These are phyloP conservation scores for Xylariaceae sp. DNA, from an alignment of 2,329 filamentous ascomycete species.

Conservation along the genomic window DNA sequence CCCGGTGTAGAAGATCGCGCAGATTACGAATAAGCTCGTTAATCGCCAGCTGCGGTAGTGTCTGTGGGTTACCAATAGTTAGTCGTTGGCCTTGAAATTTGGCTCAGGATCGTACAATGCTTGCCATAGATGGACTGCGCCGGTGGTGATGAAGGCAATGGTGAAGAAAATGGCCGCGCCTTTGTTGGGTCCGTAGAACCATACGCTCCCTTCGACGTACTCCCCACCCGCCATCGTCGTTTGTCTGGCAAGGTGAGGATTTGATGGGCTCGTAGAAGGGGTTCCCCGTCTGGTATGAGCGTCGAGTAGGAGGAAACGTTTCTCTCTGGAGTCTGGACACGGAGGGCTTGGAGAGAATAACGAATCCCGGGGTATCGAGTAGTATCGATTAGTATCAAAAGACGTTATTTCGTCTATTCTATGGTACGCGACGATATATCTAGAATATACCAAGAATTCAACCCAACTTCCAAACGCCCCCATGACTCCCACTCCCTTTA, in stretches of 20 bases:
- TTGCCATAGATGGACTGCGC: constrained; percentile 39
- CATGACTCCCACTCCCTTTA: too few relatives aligned
- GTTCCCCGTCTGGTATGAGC: neutral
- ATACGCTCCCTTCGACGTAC: constrained; percentile 39
- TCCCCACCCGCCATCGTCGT: constrained; percentile 30
- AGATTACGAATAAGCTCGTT: constrained; percentile 49
- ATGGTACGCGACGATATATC: too few relatives aligned
- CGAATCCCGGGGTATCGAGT: too few relatives aligned
- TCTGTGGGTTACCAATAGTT: constrained; percentile 29
- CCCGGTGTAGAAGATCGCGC: constrained; percentile 47
- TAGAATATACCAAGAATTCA: neutral
- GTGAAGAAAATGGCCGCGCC: constrained; percentile 44
- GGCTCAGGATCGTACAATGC: constrained; percentile 35
- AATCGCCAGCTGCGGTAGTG: constrained; percentile 53
- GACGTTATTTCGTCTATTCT: too few relatives aligned
- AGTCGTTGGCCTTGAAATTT: neutral
- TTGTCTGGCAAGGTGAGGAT: neutral
- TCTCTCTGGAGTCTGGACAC: neutral
- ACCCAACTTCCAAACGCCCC: too few relatives aligned
- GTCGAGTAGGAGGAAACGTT: neutral
- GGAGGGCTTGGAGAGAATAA: neutral
- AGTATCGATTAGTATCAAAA: neutral
- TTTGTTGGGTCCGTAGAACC: constrained; percentile 44
- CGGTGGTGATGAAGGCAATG: constrained; percentile 36
- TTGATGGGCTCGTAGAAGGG: neutral